These are phyloP conservation scores for Sporormia fimetaria DNA, from an alignment of 495 filamentous ascomycete genomes.

Conservation along the genomic window DNA sequence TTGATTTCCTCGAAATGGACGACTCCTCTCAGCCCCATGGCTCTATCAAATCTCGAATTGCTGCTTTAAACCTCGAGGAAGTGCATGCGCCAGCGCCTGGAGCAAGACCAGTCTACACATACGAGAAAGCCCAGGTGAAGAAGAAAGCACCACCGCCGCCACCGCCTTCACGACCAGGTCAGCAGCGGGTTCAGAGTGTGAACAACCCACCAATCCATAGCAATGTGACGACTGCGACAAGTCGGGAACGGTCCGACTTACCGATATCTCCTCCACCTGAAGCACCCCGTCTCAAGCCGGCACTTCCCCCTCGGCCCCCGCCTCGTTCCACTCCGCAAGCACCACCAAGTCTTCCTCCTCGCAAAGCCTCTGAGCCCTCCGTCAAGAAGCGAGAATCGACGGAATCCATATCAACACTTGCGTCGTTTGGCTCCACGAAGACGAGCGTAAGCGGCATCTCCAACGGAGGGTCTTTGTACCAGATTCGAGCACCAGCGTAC, in stretches of 20 bases:
- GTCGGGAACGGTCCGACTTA: slow-evolving; percentile 37
- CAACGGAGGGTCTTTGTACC: slow-evolving; percentile 8
- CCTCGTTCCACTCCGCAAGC: slow-evolving; percentile 23
- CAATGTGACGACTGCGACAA: slow-evolving; percentile 29
- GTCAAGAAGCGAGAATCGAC: slow-evolving; percentile 25
- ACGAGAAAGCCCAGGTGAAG: slow-evolving; percentile 18
- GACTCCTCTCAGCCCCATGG: too few species aligned
- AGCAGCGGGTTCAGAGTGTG: slow-evolving; percentile 37
- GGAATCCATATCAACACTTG: slow-evolving; percentile 30
- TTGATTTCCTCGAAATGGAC: too few species aligned
- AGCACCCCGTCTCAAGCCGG: slow-evolving; percentile 31
- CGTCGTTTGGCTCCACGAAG: slow-evolving; percentile 24
- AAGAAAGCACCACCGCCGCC: slow-evolving; percentile 28
- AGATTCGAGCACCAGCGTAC: slow-evolving; percentile 31
- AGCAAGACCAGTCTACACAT: slow-evolving; percentile 26
- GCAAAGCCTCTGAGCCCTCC: slow-evolving; percentile 25
- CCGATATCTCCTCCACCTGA: slow-evolving; percentile 29
- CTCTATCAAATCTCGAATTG: slow-evolving; percentile 50
- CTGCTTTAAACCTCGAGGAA: slow-evolving; percentile 47
- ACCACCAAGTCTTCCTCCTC: slow-evolving; percentile 39
- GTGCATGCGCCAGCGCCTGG: slow-evolving; percentile 36
- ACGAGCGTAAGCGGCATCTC: slow-evolving; percentile 22
- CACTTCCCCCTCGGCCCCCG: slow-evolving; percentile 38
- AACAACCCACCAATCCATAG: slow-evolving; percentile 38
- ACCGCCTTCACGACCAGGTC: slow-evolving; percentile 31